phyloP scores from a whole-genome alignment of 148 eudicot species.

The Linanthus parryae region DNA sequence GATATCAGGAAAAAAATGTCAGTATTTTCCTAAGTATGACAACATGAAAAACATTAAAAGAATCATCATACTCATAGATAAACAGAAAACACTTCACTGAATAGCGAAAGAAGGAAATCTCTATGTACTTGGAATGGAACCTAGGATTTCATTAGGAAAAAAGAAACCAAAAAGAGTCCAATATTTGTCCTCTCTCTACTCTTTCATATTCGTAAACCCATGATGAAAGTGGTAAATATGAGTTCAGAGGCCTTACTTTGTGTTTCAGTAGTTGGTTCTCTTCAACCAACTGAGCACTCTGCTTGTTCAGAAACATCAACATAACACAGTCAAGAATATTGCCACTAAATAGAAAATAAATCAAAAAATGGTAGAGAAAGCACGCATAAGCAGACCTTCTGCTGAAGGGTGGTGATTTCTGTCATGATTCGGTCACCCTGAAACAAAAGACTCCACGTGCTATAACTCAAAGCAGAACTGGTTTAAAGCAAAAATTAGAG shows the following conservation, averaged over 20 bases:
- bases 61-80: background rate
- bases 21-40: background rate
- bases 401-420: slow-evolving; percentile 37
- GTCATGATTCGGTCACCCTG: slow-evolving; percentile 34
- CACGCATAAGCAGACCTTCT: slow-evolving; percentile 22
- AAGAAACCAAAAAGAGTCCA: too few species aligned
- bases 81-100: too few species aligned
- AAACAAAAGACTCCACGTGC: background rate
- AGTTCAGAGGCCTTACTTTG: too few species aligned
- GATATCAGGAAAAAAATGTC: background rate
- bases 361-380: background rate
- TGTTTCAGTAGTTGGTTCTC: slow-evolving; percentile 41
- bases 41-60: background rate
- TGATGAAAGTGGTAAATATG: too few species aligned
- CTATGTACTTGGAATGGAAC: too few species aligned
- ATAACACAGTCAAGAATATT: background rate
- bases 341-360: background rate
- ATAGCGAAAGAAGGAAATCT: too few species aligned
- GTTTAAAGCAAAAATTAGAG: background rate
- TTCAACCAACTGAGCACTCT: slow-evolving; percentile 46
- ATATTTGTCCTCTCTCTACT: too few species aligned
- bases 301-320: slow-evolving; percentile 5
- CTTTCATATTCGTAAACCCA: too few species aligned
- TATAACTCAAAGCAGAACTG: background rate
- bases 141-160: too few species aligned